A percentile compares a stretch with the other conserved stretches of the same genome.
Conservation (phyloP, 208 protist genomes). For the Novymonas esmeraldas region DNA sequence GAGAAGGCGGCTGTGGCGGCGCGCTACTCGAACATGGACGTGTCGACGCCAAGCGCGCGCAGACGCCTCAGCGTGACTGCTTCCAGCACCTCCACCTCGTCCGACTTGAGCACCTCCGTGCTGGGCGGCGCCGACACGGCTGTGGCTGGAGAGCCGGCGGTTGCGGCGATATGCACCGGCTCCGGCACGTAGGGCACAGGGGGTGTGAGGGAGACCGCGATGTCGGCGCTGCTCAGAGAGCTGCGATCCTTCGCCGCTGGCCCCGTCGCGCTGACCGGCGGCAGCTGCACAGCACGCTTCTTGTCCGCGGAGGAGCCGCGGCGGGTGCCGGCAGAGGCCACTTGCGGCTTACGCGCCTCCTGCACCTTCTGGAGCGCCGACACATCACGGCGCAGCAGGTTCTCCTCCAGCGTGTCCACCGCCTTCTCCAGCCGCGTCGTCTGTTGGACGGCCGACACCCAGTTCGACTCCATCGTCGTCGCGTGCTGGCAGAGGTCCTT, state of each 20-base stretch:
- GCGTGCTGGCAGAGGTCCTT: slow-evolving; percentile 75
- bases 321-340: neutral
- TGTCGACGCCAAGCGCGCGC: slow-evolving; percentile 66
- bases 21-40: slow-evolving; percentile 29
- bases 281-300: neutral
- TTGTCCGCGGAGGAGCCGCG: neutral
- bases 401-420: slow-evolving; percentile 62
- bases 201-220: slow-evolving; percentile 16
- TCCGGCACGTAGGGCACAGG: slow-evolving; percentile 15
- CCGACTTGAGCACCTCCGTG: slow-evolving; percentile 53
- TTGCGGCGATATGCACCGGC: neutral
- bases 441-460: slow-evolving; percentile 63
- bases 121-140: slow-evolving; percentile 11
- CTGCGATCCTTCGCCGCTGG: neutral
- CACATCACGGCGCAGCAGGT: slow-evolving; percentile 25
- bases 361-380: slow-evolving; percentile 10
- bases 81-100: slow-evolving; percentile 81
- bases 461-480: slow-evolving; percentile 77
- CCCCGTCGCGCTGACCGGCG: neutral
- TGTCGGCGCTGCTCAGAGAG: slow-evolving; percentile 19
- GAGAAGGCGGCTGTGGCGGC: too few species aligned
- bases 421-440: slow-evolving; percentile 65
- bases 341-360: neutral
- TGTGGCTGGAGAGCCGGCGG: neutral
- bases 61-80: slow-evolving; percentile 59